Base-by-base conservation (phyloP, 805 yeast genomes). In the Ogataea glucozyma region DNA sequence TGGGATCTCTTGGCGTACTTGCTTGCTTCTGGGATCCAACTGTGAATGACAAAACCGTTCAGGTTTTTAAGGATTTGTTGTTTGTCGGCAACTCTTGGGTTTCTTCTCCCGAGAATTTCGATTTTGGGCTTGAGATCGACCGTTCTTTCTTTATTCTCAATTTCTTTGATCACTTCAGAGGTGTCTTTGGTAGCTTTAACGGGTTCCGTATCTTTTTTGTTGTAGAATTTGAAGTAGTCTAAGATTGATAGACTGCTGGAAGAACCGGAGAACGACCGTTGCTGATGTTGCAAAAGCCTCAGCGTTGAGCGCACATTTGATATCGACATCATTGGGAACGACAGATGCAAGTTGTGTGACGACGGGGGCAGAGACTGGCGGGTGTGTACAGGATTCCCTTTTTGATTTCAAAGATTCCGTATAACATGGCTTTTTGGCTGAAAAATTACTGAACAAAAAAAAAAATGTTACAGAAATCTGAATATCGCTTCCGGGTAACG, bases 181-280 rank as follows among this genome's bases (percentile, higher is more conserved):
- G 65, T 60, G 9, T 51, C 48, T 32, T 49, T 57, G 5, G 33
- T 23, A 17, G 53, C 51, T 13, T 56, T 53, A 18, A 48, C 42
- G 19, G 55, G 48, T 18, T 37, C 35, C 18, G 44, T 7, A 13
- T 44, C 44, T 23, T 51, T 47, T 38, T 60, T 64, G 52, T 60
- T 64, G 52, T 53, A 60, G 33, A 60, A 54, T 32, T 57, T 64
- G 52, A 64, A 62, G 44, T 61, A 64, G 35, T 64, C 69, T 32
- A 64, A 39, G 6, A 64, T 53, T 1, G 66, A 58, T 6, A 26
- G 19, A 4, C 44, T 39, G 1, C 37, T 33, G n/a, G 38, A 26
- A 0, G 59, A 43, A 4, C 48, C 27, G 10, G 60, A 48, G 24
- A 58, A 47, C 29, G 29, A 10, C 38, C 38, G 38, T 14, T 29